These are phyloP conservation scores for Penicillium sp. DNA, from an alignment of 2,329 filamentous ascomycete genomes.

Conservation along the genomic window DNA sequence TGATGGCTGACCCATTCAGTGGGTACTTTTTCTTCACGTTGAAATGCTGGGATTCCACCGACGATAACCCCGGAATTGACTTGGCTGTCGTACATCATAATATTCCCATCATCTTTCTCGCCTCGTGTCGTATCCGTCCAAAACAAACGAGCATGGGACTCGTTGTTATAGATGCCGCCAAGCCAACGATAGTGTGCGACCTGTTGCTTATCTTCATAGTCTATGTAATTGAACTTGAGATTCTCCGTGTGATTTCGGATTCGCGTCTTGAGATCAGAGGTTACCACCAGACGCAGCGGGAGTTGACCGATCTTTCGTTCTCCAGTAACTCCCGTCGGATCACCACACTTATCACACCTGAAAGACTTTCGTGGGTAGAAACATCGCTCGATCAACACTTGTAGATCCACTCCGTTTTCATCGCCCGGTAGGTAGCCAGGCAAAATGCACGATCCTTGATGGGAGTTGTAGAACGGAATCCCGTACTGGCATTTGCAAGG, in stretches of 20 bases:
- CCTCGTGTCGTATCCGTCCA: conserved; percentile 33
- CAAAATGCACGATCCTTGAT: conserved; percentile 13
- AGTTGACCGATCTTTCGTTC: conserved; percentile 20
- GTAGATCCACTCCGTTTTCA: conserved; percentile 17
- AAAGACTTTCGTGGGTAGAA: conserved; percentile 9
- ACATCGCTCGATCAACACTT: conserved; percentile 19
- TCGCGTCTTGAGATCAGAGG: conserved; percentile 7
- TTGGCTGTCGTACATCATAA: conserved; percentile 34
- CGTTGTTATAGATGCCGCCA: conserved; percentile 35
- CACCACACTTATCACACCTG: conserved; percentile 11
- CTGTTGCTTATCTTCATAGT: conserved; percentile 12
- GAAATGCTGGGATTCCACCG: conserved; percentile 20
- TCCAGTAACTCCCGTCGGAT: background rate
- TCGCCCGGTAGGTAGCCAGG: conserved; percentile 15
- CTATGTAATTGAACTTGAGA: conserved; percentile 25
- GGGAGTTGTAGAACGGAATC: background rate
- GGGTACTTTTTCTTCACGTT: conserved; percentile 25
- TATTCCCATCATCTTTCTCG: conserved; percentile 19
- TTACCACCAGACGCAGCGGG: conserved; percentile 33
- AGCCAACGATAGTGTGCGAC: conserved; percentile 38
- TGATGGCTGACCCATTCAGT: conserved; percentile 20
- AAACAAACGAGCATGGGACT: conserved; percentile 27
- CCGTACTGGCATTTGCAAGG: conserved; percentile 9
- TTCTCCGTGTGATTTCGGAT: conserved; percentile 27
- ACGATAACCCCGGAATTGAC: conserved; percentile 27